Conservation (phyloP, 1,139 yeast species). For the Pichia sp. region DNA sequence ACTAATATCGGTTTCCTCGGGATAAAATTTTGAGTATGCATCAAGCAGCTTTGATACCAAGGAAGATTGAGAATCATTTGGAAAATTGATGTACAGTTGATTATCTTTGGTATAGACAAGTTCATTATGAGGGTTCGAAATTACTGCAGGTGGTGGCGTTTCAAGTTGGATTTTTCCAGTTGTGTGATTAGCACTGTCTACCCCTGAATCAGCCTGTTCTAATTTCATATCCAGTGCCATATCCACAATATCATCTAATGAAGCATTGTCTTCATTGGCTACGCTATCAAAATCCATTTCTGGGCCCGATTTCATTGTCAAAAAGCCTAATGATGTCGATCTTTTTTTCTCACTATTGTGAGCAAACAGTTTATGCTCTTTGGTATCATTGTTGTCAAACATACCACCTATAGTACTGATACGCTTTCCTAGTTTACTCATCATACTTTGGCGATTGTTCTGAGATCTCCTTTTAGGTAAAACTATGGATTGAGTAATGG, state of each 20-base stretch:
- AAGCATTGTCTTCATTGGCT: background rate
- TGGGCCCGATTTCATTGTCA: background rate
- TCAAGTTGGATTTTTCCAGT: background rate
- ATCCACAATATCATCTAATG: background rate
- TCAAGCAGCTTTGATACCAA: constrained; percentile 5
- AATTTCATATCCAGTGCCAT: background rate
- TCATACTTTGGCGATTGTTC: too few species aligned
- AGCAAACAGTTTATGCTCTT: background rate
- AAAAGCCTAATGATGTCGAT: background rate
- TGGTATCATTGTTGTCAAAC: background rate
- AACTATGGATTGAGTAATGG: background rate
- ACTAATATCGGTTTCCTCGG: background rate
- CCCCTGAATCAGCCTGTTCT: background rate
- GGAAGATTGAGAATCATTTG: constrained; percentile 6
- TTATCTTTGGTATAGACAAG: constrained; percentile 1
- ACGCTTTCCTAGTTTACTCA: constrained; percentile 6
- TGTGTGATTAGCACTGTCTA: background rate
- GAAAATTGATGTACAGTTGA: constrained; percentile 5
- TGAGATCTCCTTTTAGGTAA: constrained; percentile 7
- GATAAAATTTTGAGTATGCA: constrained; percentile 4
- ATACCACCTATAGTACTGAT: background rate
- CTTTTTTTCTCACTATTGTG: background rate
- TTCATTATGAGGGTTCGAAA: background rate
- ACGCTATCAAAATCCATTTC: background rate
- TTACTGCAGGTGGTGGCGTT: background rate